A percentile compares a stretch with the other conserved stretches of the same genome.
Evolutionary conservation across 2,329 filamentous ascomycete genomes (phyloP).

Genomic region (Stagonosporopsis tanaceti): DNA sequence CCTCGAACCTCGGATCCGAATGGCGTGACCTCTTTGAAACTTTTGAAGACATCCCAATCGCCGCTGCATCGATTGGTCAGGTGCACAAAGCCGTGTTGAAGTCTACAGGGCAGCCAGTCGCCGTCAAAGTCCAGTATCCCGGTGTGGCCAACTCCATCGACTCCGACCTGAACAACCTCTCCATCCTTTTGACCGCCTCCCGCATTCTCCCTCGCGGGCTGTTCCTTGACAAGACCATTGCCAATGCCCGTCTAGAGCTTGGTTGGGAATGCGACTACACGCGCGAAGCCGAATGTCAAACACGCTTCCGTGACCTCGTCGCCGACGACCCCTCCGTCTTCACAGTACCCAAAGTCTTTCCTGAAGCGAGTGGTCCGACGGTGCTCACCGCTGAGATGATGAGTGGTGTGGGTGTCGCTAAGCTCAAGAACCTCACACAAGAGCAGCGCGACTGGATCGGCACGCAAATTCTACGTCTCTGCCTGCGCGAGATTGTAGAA

Average conservation of each 20-base stretch:
- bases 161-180: constrained; percentile 93
- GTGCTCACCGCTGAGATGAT: constrained; percentile 95
- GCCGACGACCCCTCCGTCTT: constrained; percentile 77
- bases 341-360: constrained; percentile 77
- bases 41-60: constrained; percentile 91
- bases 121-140: constrained; percentile 97
- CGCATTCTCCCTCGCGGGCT: constrained; percentile 88
- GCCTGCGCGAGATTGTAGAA: constrained; percentile 89
- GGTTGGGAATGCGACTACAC: constrained; percentile 97
- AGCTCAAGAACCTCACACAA: constrained; percentile 77
- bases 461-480: constrained; percentile 89
- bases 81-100: constrained; percentile 86
- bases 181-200: constrained; percentile 87
- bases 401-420: constrained; percentile 84
- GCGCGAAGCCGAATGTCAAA: constrained; percentile 83
- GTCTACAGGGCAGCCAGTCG: constrained; percentile 77
- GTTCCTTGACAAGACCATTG: constrained; percentile 96
- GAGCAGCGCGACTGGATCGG: constrained; percentile 94
- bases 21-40: constrained; percentile 85
- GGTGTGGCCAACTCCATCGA: constrained; percentile 96
- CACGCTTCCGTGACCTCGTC: constrained; percentile 80
- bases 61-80: constrained; percentile 95
- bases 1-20: constrained; percentile 77
- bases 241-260: constrained; percentile 89
- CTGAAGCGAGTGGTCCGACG: constrained; percentile 81